Evolutionary conservation across 345 rosid genomes (phyloP).

Genomic region (Euclidium syriacum): DNA sequence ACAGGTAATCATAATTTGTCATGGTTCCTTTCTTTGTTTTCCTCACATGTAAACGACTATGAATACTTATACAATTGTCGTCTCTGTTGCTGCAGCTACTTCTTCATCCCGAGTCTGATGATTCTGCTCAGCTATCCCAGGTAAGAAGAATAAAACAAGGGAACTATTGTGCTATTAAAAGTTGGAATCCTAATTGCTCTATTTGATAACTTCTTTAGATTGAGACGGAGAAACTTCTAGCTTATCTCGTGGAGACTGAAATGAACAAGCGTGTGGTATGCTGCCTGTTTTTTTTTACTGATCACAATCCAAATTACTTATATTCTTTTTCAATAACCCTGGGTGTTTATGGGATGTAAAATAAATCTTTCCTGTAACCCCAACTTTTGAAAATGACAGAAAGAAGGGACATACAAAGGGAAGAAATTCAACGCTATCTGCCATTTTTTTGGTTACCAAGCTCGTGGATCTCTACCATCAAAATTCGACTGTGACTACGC

Average conservation of each 20-base stretch:
- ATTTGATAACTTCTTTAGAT: constrained; percentile 44
- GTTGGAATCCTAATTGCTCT: constrained; percentile 14
- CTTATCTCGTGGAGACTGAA: constrained; percentile 93
- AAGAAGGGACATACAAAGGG: constrained; percentile 83
- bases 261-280: constrained; percentile 76
- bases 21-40: neutral
- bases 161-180: neutral
- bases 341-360: neutral
- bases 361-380: neutral
- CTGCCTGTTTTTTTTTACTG: neutral
- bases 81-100: constrained; percentile 62
- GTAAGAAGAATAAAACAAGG: constrained; percentile 31
- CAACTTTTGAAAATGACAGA: constrained; percentile 40
- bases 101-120: constrained; percentile 90
- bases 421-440: constrained; percentile 93
- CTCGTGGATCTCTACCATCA: constrained; percentile 96
- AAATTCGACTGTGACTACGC: constrained; percentile 97
- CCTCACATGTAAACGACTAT: neutral
- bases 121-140: constrained; percentile 98
- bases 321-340: neutral
- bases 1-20: constrained; percentile 45
- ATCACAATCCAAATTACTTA: neutral
- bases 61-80: constrained; percentile 16
- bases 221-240: constrained; percentile 94
- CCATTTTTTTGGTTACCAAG: constrained; percentile 98